Base-by-base conservation (phyloP, 179 eudicot genomes). In the Sideroxylon spinosum region DNA sequence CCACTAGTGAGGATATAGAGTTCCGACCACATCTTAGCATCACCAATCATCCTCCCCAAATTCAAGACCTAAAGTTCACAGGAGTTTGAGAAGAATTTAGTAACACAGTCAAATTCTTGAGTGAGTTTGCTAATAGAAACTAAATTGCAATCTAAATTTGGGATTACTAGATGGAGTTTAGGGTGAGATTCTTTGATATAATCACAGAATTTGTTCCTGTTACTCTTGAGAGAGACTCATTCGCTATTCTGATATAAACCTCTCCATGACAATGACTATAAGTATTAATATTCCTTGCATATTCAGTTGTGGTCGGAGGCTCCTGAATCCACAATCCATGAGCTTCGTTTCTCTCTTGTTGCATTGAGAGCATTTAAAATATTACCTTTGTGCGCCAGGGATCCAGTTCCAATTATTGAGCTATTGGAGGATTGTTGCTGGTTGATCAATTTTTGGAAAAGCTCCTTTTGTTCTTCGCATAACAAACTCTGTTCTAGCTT, bases 251-350 rank as follows among this genome's bases (percentile, higher is more conserved):
- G 5, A 37, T 6, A 0, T 13, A 20, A 62, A 37, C 1, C 0
- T 37, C 5, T 3, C 44, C 44, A 37, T 37, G 44, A 37, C 5
- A 37, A 1, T 4, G 44, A 37, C 37, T 32, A 37, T 3, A 37
- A 37, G 44, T 37, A 37, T 3, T 37, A 37, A 37, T 3, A 1
- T 3, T 37, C 44, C 44, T 37, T 37, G 44, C 67, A 62, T 62
- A 25, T 62, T 32, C 67, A 20, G 67, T 62, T 62, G 67, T 62
- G 67, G 23, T 62, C 67, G 13, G 13, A 62, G 12, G 67, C 67
- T 20, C 67, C 67, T 62, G 25, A 62, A 62, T 62, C 67, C 44
- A 37, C 44, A 37, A 37, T 37, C 44, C 44, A 37, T 3, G 0
- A 0, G 5, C 44, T 37, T 37, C 3, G 44, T 37, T 0, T 37